A percentile compares a stretch with the other conserved stretches of the same genome.
Evolutionary conservation across 83 land plant genomes (phyloP).

Genomic region (Isoetes engelmannii): DNA sequence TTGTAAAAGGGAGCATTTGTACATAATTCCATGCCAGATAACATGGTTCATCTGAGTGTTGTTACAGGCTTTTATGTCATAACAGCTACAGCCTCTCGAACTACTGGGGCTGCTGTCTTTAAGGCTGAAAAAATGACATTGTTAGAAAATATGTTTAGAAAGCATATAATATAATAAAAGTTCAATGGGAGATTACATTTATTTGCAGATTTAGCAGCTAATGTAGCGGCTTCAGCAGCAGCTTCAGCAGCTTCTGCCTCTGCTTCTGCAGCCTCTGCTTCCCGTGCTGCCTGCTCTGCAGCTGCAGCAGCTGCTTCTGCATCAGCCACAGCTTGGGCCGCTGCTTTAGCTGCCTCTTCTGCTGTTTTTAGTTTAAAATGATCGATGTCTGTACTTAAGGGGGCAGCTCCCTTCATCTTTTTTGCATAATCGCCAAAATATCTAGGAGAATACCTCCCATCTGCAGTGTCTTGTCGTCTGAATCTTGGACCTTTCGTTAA

Average conservation of each 20-base stretch:
- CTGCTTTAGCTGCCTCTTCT: conserved; percentile 30
- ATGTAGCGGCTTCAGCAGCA: conserved; percentile 27
- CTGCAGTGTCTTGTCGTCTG: conserved; percentile 12
- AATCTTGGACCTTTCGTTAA: conserved; percentile 14
- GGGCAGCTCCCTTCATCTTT: conserved; percentile 9
- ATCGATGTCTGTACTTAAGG: conserved; percentile 19
- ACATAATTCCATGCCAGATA: too few relatives aligned
- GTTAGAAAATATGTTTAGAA: too few relatives aligned
- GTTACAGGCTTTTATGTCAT: too few relatives aligned
- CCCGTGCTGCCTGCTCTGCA: conserved; percentile 24
- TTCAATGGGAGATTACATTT: conserved; percentile 1
- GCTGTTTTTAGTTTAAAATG: conserved; percentile 20
- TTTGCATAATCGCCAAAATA: conserved; percentile 16
- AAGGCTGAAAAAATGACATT: too few relatives aligned
- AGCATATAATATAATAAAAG: too few relatives aligned
- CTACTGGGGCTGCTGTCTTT: too few relatives aligned
- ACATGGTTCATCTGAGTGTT: too few relatives aligned
- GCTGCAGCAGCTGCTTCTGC: conserved; percentile 33
- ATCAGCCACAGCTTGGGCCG: conserved; percentile 26
- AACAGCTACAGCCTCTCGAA: too few relatives aligned
- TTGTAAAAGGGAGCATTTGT: too few relatives aligned
- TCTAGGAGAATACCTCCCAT: conserved; percentile 7
- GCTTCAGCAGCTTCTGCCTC: conserved; percentile 28
- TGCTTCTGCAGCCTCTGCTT: conserved; percentile 30
- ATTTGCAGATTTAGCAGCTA: conserved; percentile 23